Base-by-base conservation (phyloP, 352 stramenopile species). In the Phytophthora fragariaefolia region DNA sequence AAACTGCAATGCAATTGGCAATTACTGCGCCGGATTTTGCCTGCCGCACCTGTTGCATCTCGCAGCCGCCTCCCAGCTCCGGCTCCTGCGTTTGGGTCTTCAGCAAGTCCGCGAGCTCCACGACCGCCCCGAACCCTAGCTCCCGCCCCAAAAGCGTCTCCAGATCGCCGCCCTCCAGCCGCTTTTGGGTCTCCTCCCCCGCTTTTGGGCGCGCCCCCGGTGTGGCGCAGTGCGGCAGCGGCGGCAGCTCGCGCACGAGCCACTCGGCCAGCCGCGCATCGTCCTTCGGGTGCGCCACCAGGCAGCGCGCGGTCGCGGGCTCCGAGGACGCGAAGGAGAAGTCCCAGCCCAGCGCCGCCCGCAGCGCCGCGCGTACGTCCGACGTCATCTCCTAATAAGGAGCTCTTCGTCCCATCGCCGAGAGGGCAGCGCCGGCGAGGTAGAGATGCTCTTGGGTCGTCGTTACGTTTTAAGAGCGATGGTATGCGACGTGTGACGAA, bases 291-390 rank as follows among this genome's bases (percentile, higher is more conserved):
- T 79, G 62, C 36, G 71, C 49, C 26, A 91, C 77, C 6, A 92
- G 68, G 24, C 80, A 89, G 6, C 84, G 84, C 47, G 74, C 72
- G 28, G 81, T 68, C 0, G 30, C 22, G 8, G 79, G 57, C 42
- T 89, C 77, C 0, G 52, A 69, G 9, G 76, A 85, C 36, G 71
- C 62, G 66, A 80, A 92, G n/a, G 78, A 76, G 43, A 84, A 87
- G 30, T 72, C 49, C 69, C 78, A 89, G 58, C 62, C 67, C 26
- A 92, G 60, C 63, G 69, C 46, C 46, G 49, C 30, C 26, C 55
- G 48, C 50, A 90, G 65, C 15, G 61, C 65, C 6, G 67, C 63
- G 30, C 78, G 77, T 38, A 91, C 66, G 46, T 88, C 74, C n/a
- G n/a, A n/a, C n/a, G n/a, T n/a, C n/a, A n/a, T n/a, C n/a, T n/a